Conservation (phyloP, 192 early-diverging fungal species). For the Chytriomyces sp. region DNA sequence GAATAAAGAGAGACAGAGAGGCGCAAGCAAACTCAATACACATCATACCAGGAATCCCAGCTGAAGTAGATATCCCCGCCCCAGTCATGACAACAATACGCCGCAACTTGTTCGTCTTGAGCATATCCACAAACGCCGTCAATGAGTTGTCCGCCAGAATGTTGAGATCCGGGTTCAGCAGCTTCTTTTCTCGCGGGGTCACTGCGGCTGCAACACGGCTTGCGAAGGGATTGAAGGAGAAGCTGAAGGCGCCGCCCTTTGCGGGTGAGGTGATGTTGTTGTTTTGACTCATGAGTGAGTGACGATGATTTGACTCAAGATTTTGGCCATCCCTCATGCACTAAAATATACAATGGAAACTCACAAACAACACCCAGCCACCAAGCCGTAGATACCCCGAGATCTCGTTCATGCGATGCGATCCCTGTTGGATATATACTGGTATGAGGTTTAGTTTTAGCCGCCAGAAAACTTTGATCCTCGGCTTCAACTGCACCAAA, state of each 20-base stretch:
- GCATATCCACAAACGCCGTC: slow-evolving; percentile 43
- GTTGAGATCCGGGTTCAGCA: slow-evolving; percentile 26
- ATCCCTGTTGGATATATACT: too few species aligned
- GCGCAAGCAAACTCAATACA: background rate
- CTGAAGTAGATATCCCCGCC: slow-evolving; percentile 74
- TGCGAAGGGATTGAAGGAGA: background rate
- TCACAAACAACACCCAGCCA: too few species aligned
- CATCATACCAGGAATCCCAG: slow-evolving; percentile 76
- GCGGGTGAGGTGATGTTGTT: background rate
- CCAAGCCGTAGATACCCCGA: too few species aligned
- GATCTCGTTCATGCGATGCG: too few species aligned
- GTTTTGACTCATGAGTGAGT: too few species aligned
- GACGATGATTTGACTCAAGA: too few species aligned
- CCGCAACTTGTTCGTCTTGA: slow-evolving; percentile 42
- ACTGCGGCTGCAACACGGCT: background rate
- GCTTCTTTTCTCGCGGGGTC: slow-evolving; percentile 28
- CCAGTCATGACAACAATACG: slow-evolving; percentile 86
- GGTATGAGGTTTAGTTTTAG: too few species aligned
- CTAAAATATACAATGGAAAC: too few species aligned
- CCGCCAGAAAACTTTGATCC: background rate
- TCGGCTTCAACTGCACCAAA: background rate
- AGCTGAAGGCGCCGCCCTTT: background rate
- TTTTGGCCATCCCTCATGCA: too few species aligned
- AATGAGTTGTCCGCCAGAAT: slow-evolving; percentile 44
- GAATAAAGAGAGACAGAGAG: background rate